Conservation (phyloP, 2,329 filamentous ascomycete genomes). For the Tolypocladium album region DNA sequence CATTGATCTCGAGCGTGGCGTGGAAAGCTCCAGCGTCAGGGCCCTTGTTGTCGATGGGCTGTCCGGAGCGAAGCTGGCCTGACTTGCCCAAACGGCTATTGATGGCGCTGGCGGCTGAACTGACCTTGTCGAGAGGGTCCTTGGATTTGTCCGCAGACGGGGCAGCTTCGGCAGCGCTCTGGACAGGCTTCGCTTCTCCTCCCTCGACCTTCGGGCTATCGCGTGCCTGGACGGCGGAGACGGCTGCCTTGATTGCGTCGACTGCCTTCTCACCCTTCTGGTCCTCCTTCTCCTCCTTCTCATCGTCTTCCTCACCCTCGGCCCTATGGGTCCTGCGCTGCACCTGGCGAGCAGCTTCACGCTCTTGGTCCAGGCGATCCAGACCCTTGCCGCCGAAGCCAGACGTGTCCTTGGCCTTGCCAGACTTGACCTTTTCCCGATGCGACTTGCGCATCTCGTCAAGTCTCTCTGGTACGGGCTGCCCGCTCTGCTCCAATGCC, state of each 20-base stretch:
- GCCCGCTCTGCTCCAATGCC: conserved; percentile 84
- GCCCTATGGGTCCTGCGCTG: conserved; percentile 86
- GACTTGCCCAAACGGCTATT: conserved; percentile 83
- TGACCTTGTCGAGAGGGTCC: conserved; percentile 74
- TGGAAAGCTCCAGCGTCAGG: conserved; percentile 96
- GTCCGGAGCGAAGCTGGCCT: conserved; percentile 80
- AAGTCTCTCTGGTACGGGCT: conserved; percentile 63
- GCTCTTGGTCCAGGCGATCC: conserved; percentile 82
- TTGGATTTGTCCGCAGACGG: conserved; percentile 48
- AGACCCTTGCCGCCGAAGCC: conserved; percentile 94
- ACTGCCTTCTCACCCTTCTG: conserved; percentile 60
- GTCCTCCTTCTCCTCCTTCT: conserved; percentile 71
- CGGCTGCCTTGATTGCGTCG: conserved; percentile 51
- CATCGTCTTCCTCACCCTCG: conserved; percentile 74
- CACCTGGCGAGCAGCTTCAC: conserved; percentile 74
- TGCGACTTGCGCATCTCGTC: conserved; percentile 61
- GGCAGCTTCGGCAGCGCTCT: conserved; percentile 35
- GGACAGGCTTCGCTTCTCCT: conserved; percentile 21
- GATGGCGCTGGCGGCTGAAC: conserved; percentile 83
- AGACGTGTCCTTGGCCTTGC: conserved; percentile 78
- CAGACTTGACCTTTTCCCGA: conserved; percentile 81
- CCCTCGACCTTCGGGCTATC: conserved; percentile 35
- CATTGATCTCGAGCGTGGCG: conserved; percentile 96
- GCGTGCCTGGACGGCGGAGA: conserved; percentile 45
- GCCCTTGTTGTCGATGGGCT: conserved; percentile 96